phyloP scores from a whole-genome alignment of 768 basidiomycete species.

The Cystofilobasidium ferigula region DNA sequence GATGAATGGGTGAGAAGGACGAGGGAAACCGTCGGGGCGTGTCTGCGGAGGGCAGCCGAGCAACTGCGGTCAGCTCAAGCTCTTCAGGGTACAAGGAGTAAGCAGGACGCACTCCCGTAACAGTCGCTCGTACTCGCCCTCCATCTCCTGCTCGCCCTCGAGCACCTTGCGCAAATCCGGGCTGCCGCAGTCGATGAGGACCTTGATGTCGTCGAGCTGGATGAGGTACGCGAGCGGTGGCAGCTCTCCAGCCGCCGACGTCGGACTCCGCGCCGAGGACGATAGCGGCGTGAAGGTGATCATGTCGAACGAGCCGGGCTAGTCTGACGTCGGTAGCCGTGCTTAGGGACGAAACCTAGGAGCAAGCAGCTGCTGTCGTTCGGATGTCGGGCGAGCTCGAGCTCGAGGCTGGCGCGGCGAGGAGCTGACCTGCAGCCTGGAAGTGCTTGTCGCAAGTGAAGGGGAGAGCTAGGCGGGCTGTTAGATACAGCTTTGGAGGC shows the following conservation, averaged over 20 bases:
- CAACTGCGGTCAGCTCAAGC: slow-evolving; percentile 5
- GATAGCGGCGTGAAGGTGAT: slow-evolving; percentile 90
- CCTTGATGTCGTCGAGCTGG: slow-evolving; percentile 83
- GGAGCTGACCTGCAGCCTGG: too few species aligned
- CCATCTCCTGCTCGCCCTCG: slow-evolving; percentile 32
- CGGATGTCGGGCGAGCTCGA: too few species aligned
- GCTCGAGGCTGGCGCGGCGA: too few species aligned
- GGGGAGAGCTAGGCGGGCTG: too few species aligned
- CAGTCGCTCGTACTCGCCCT: slow-evolving; percentile 32
- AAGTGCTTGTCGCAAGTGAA: too few species aligned
- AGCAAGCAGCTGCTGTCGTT: too few species aligned
- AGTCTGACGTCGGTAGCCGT: too few species aligned
- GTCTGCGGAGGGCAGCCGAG: slow-evolving; percentile 42
- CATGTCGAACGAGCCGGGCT: slow-evolving; percentile 46
- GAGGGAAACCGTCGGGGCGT: slow-evolving; percentile 70
- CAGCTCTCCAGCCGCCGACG: slow-evolving; percentile 44
- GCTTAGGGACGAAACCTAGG: too few species aligned
- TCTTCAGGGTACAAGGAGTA: not conserved
- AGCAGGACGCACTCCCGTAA: slow-evolving; percentile 14
- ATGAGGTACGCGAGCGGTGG: slow-evolving; percentile 54
- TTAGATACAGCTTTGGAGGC: too few species aligned
- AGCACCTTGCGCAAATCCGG: slow-evolving; percentile 33
- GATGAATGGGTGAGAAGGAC: slow-evolving; percentile 92
- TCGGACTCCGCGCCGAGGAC: slow-evolving; percentile 42
- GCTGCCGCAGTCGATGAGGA: slow-evolving; percentile 90